Evolutionary conservation across 1,139 yeast species (phyloP), one percentile per base, ranked within the genome.

Genomic region (Pichia sp.): DNA sequence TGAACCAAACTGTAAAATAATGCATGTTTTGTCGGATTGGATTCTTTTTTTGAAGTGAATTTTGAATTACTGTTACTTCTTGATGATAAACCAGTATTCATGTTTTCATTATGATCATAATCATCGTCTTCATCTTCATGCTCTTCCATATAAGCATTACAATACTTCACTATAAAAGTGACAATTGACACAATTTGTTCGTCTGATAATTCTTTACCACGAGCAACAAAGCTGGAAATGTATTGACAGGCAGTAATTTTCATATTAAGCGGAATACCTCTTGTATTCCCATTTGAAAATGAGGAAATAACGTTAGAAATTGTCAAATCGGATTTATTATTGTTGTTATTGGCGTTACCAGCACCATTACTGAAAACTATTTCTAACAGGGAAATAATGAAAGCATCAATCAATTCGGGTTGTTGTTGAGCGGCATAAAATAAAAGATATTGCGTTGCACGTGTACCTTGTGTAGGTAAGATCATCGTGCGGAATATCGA

Each of bases 1-100:
- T 92, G 99, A 57, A 87, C 84, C 3, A 94, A 86, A n/a, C 96
- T 87, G 60, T 90, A 92, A 54, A 92, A 86, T 61, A 88, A 72
- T 11, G 54, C 43, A 42, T 51, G 54, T 34, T 45, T 48, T 9
- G 38, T 44, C 6, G 50, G 50, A 40, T 41, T 48, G 26, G 45
- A 48, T n/a, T 5, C 39, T 26, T n/a, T 37, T 3, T 41, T 33
- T 28, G 16, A 7, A 5, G 11, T n/a, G 29, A n/a, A 7, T 10
- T 6, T n/a, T 6, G n/a, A 27, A 2, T 11, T 31, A 16, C 32
- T 36, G 33, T 36, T 46, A 16, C 16, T 37, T 23, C 40, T 27
- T 5, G 39, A 36, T 23, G 46, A 43, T 16, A 6, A 9, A n/a
- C n/a, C 23, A 4, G 38, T 33, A 2, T 6, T 10, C 26, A 11